Evolutionary conservation across 176 grass and related monocot species (phyloP), one percentile per base, ranked within the genome.

Genomic region (Phyllostachys edulis): DNA sequence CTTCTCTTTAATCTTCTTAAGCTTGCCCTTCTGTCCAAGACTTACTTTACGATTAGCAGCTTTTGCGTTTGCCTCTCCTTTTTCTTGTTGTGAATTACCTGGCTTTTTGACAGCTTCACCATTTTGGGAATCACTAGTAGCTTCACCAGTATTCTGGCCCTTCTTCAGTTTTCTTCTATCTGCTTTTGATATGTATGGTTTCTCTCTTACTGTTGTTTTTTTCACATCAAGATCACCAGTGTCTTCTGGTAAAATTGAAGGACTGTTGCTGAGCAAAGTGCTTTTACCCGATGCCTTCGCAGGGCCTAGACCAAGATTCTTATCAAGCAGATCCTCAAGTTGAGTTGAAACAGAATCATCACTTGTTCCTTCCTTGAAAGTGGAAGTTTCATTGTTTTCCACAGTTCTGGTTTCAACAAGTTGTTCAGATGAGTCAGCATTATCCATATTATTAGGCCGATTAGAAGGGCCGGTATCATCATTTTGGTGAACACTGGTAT

Each of bases 1-100:
- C 64, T 98, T 95, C 83, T 95, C 96, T 85, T 98, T 98, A 77
- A 95, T 98, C 91, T 98, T 98, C 83, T 95, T 98, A 91, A 95
- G 87, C 66, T 95, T 98, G 77, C 93, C 77, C 81, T 90, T 98
- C 78, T 95, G 96, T 29, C 96, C 93, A 29, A 93, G 96, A 80
- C 76, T 89, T 52, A 86, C 79, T 86, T 98, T 95, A 76, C 77
- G 65, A 82, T 93, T 92, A 82, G 63, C 73, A 74, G 70, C 60
- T 57, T 84, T 91, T 74, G 36, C 23, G 14, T 83, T 94, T 73
- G 80, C 68, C 51, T 75, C 84, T 55, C 51, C 80, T 63, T 81
- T 84, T 82, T 85, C 85, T 36, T 86, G 75, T 69, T 93, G 85
- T 59, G 73, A 82, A 69, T 67, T 80, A 84, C 47, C 63, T 47